A percentile compares a stretch with the other conserved stretches of the same genome.
These are phyloP conservation scores for Asterochloris sp. DNA, from an alignment of 139 green algal genomes.

Conservation along the genomic window DNA sequence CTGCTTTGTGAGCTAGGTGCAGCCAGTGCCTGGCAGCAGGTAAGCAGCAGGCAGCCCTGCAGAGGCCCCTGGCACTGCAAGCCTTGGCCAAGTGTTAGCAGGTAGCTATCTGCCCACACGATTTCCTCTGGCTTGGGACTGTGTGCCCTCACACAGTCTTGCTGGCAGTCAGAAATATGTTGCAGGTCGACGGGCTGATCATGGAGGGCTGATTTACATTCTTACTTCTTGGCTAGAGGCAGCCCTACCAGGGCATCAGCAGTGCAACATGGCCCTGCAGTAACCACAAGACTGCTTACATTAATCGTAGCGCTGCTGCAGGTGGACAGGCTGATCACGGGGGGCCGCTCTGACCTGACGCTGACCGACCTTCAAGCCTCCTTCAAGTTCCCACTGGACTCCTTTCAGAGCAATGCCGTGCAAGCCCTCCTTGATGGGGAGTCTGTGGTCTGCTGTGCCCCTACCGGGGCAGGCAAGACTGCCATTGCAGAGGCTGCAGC, in stretches of 20 bases:
- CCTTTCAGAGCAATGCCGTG: slow-evolving; percentile 63
- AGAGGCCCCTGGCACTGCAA: too few species aligned
- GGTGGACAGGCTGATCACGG: slow-evolving; percentile 52
- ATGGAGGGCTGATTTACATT: too few species aligned
- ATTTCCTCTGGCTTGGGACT: too few species aligned
- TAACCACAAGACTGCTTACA: background rate
- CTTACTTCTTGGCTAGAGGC: background rate
- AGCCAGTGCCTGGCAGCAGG: too few species aligned
- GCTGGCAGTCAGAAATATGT: too few species aligned
- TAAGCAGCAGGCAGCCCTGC: too few species aligned
- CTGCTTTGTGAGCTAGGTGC: too few species aligned
- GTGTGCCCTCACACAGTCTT: too few species aligned
- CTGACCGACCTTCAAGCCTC: slow-evolving; percentile 16
- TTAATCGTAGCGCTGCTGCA: slow-evolving; percentile 17
- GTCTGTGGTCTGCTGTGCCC: slow-evolving; percentile 88
- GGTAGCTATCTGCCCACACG: too few species aligned
- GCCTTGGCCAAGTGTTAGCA: too few species aligned
- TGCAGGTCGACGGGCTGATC: too few species aligned
- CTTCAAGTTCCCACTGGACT: slow-evolving; percentile 74
- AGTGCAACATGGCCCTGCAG: background rate
- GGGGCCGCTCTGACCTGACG: slow-evolving; percentile 24
- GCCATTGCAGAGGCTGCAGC: slow-evolving; percentile 91
- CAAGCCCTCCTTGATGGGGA: slow-evolving; percentile 54
- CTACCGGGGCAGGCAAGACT: slow-evolving; percentile 96
- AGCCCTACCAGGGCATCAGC: background rate